Evolutionary conservation across 2,329 filamentous ascomycete genomes (phyloP).

Genomic region (Pezicula rhizophila): DNA sequence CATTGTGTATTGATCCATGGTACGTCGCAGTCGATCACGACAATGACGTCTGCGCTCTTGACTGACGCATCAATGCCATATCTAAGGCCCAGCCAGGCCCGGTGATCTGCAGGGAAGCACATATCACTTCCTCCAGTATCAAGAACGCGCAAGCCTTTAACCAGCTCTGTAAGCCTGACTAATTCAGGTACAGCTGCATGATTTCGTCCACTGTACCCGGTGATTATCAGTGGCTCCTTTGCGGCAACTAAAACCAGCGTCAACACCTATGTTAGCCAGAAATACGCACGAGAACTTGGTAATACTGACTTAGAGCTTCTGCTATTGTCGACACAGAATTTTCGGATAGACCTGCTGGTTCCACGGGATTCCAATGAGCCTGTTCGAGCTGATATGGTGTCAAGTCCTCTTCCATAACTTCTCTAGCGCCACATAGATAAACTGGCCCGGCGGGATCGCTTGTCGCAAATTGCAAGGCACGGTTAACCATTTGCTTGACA

Average conservation of each 20-base stretch:
- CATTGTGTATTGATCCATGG: conserved; percentile 85
- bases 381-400: conserved; percentile 52
- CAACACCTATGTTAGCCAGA: no score
- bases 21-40: conserved; percentile 81
- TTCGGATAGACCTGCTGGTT: conserved; percentile 48
- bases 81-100: conserved; percentile 61
- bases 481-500: conserved; percentile 69
- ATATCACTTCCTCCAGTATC: conserved; percentile 76
- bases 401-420: conserved; percentile 67
- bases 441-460: conserved; percentile 65
- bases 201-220: conserved; percentile 67
- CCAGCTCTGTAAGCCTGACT: conserved; percentile 59
- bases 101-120: conserved; percentile 71
- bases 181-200: conserved; percentile 55
- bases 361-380: conserved; percentile 53
- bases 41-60: conserved; percentile 71
- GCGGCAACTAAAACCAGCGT: conserved; percentile 38
- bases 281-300: no score
- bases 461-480: conserved; percentile 65
- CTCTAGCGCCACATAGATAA: conserved; percentile 60
- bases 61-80: conserved; percentile 72
- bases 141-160: conserved; percentile 65
- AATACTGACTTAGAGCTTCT: conserved; percentile 35
- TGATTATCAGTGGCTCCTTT: conserved; percentile 61
- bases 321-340: conserved; percentile 53